Percentiles rank a stretch among this genome's conserved stretches.
These are phyloP conservation scores for Salmacisia buchloeana DNA, from an alignment of 1,284 basidiomycete genomes.

Conservation along the genomic window DNA sequence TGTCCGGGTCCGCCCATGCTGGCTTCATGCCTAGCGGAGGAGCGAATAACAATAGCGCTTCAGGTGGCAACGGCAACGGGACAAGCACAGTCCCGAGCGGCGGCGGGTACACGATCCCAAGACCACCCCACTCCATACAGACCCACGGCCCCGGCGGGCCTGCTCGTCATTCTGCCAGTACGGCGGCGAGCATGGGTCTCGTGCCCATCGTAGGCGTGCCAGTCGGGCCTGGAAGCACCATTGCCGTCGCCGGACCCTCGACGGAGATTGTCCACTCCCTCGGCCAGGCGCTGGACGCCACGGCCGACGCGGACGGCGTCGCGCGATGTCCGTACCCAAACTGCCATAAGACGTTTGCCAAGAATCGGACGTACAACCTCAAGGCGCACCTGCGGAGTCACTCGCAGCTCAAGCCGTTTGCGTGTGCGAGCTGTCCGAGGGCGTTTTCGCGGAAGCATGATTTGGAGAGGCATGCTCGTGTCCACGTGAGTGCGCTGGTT, in stretches of 20 bases:
- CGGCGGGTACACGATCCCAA: no score
- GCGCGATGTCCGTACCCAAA: slow-evolving; percentile 37
- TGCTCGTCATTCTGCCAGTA: not conserved
- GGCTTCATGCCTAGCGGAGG: not conserved
- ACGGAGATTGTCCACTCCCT: slow-evolving; percentile 37
- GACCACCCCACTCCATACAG: not conserved
- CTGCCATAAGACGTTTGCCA: slow-evolving; percentile 47
- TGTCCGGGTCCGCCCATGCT: not conserved
- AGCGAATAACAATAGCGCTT: not conserved
- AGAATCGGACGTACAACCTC: slow-evolving; percentile 45
- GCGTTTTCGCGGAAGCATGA: slow-evolving; percentile 49
- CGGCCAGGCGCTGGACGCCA: slow-evolving; percentile 36
- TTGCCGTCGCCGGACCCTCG: slow-evolving; percentile 12
- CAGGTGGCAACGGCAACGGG: not conserved
- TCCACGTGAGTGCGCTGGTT: slow-evolving; percentile 23
- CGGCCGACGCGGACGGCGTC: slow-evolving; percentile 36
- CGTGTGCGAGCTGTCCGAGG: slow-evolving; percentile 41
- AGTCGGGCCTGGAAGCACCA: not conserved
- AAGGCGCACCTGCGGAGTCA: slow-evolving; percentile 42
- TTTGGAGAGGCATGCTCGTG: slow-evolving; percentile 45
- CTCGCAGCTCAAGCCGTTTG: slow-evolving; percentile 44
- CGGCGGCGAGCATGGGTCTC: not conserved
- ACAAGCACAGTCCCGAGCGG: no score
- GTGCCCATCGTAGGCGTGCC: slow-evolving; percentile 2
- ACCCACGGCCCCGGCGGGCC: not conserved